Base-by-base conservation (phyloP, 495 filamentous ascomycete genomes). In the Staphylotrichum tortipilum region DNA sequence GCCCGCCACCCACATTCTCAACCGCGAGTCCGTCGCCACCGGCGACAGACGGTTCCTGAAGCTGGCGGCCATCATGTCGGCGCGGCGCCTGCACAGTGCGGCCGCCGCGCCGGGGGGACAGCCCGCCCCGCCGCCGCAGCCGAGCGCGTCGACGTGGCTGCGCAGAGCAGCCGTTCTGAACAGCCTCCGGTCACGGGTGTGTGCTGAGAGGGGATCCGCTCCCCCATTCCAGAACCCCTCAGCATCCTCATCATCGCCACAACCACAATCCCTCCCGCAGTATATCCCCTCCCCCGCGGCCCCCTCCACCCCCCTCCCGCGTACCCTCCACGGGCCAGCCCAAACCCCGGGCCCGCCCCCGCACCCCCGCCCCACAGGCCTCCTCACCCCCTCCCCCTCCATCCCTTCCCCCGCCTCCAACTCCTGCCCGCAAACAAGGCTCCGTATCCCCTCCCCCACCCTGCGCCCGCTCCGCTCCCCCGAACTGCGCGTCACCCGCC, bases 1-100 rank as follows among this genome's bases (percentile, higher is more conserved):
- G 10, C 84, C 84, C 0, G 75, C 84, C 5, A 80, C 82, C 18
- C 80, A 86, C 60, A 81, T 86, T 46, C 68, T 82, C 45, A 77
- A 81, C 61, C 72, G 82, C 29, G 74, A 74, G 52, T 54, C 53
- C 3, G 54, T 55, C 1, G 49, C 56, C 0, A 55, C 64, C 3
- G 75, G 78, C 21, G 73, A 75, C 44, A 82, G 76, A 62, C 71
- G 80, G 15, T 75, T 83, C 15, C 58, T 64, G 17, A 55, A 55
- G 37, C 57, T 68, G 8, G 55, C 62, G 0, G 56, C 59, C 19
- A 61, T 62, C 26, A 55, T 62, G 48, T 45, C 56, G 14, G 52
- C 65, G 4, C 47, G 63, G 18, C 50, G 59, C 29, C 35, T 58
- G 4, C 41, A 39, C 49, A 35, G 22, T 18, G 35, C n/a, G n/a